Conservation (phyloP, 352 stramenopile species). For the Globisporangium spiculum region DNA sequence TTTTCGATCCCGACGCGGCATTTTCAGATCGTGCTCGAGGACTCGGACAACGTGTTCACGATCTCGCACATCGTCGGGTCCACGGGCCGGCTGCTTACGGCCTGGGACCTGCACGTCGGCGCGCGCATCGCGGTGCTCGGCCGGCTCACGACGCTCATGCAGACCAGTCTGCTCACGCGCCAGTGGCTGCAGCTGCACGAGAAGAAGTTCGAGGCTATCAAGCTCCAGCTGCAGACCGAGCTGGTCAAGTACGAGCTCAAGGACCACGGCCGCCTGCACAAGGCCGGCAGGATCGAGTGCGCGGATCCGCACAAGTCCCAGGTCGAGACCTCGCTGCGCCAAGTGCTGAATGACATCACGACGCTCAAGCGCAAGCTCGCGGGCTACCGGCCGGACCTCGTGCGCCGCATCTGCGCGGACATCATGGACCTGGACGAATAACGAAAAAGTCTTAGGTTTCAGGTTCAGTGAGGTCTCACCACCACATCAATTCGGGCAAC, state of each 20-base stretch:
- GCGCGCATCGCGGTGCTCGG: conserved; percentile 59
- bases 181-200: conserved; percentile 69
- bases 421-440: conserved; percentile 30
- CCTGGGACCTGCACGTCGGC: conserved; percentile 71
- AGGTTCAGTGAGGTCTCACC: not conserved
- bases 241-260: conserved; percentile 64
- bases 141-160: conserved; percentile 63
- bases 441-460: conserved; percentile 4
- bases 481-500: not conserved
- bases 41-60: conserved; percentile 69
- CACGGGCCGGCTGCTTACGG: conserved; percentile 41
- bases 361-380: conserved; percentile 44
- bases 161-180: conserved; percentile 68
- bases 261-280: conserved; percentile 24
- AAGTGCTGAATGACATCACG: conserved; percentile 44
- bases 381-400: conserved; percentile 53
- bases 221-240: conserved; percentile 45
- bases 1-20: conserved; percentile 66
- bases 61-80: conserved; percentile 64
- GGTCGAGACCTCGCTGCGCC: conserved; percentile 40
- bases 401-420: conserved; percentile 41
- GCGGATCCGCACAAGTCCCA: conserved; percentile 48
- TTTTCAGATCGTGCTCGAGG: conserved; percentile 63
- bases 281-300: conserved; percentile 41
- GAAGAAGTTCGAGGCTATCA: conserved; percentile 30